A percentile compares a stretch with the other conserved stretches of the same genome.
phyloP scores from a whole-genome alignment of 176 grass and related monocot species.

The Oryza brachyantha region DNA sequence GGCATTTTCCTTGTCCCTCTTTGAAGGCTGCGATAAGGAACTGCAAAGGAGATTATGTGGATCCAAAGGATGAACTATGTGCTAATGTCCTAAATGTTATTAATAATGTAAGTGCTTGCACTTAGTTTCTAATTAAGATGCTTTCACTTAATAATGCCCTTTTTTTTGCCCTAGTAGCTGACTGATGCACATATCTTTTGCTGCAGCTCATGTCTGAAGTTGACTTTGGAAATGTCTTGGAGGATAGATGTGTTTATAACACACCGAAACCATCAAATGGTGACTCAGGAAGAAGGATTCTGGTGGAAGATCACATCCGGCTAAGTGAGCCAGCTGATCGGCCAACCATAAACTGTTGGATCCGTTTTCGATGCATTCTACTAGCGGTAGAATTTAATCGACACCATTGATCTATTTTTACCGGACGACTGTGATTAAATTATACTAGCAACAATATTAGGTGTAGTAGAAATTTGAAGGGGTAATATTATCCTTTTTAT shows the following conservation, averaged over 20 bases:
- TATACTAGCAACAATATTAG: too few species aligned
- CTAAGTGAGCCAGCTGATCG: neutral
- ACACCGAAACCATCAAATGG: slow-evolving; percentile 1
- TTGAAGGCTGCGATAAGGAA: slow-evolving; percentile 11
- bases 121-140: neutral
- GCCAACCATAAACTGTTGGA: too few species aligned
- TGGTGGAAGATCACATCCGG: neutral
- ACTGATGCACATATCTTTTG: neutral
- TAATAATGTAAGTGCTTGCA: slow-evolving; percentile 5
- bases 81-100: slow-evolving; percentile 16
- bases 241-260: slow-evolving; percentile 25
- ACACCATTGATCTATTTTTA: too few species aligned
- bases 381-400: too few species aligned
- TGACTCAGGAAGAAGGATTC: neutral
- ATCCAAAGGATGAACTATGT: slow-evolving; percentile 10
- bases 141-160: too few species aligned
- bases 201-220: slow-evolving; percentile 25
- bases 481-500: too few species aligned
- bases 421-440: too few species aligned
- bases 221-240: neutral
- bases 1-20: neutral
- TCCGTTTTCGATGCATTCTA: too few species aligned
- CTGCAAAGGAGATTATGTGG: slow-evolving; percentile 36
- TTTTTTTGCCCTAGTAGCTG: neutral
- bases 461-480: too few species aligned